Base-by-base conservation (phyloP, 2,329 filamentous ascomycete species). In the Tolypocladium inflatum region DNA sequence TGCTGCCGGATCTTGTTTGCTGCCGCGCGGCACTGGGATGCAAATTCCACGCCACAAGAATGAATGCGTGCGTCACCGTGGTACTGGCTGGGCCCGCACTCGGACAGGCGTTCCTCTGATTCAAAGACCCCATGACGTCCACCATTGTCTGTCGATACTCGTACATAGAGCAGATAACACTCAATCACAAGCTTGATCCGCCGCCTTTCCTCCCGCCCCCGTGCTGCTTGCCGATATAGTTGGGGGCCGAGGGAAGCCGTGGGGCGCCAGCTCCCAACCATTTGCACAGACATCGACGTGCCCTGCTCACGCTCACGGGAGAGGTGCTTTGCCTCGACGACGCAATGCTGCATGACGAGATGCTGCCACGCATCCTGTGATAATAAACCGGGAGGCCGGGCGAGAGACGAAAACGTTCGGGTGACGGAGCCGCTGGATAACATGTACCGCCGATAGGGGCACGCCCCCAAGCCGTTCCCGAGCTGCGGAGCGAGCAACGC, bases 221-320 rank as follows among this genome's bases (percentile, higher is more conserved):
- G 35, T 45, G 35, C 8, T n/a, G 33, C 19, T 17, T 54, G 53
- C 38, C 53, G 53, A 54, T 42, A 42, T 42, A 42, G 53, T 54
- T 54, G 53, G 53, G 53, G 53, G 30, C 53, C 53, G 53, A 54
- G 53, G 53, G 26, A 39, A n/a, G 53, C 37, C 53, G 53, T 42
- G 53, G 53, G 53, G 53, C 21, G 26, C 17, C 3, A 33, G 48
- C 48, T 33, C 53, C 33, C 53, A 42, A 13, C 37, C 37, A n/a
- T 26, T 41, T n/a, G 26, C 48, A 19, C 48, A 7, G 48, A 23
- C 42, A 23, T 3, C 26, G 43, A 30, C 23, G 19, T 19, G 43
- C 43, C 23, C 43, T 9, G 43, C 43, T 6, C 26, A n/a, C 6
- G 26, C 26, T 48, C 19, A 3, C 43, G 23, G 23, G 7, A 19